These are phyloP conservation scores for Metschnikowia colocasiae DNA, from an alignment of 805 yeast genomes.

Conservation along the genomic window DNA sequence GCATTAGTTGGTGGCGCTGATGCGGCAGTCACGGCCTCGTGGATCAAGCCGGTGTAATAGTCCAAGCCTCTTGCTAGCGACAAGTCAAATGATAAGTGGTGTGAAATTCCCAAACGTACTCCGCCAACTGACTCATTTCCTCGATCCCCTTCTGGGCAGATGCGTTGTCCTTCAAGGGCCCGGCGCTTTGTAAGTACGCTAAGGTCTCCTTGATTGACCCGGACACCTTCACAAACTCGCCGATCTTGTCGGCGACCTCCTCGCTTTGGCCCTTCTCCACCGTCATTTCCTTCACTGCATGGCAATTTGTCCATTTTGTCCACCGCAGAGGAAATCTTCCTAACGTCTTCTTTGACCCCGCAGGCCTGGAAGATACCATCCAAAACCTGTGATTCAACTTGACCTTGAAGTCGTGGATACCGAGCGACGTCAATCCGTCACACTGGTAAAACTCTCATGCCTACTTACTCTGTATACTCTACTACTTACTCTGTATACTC, in stretches of 20 bases:
- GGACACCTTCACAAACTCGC: slow-evolving; percentile 77
- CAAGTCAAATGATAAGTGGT: slow-evolving; percentile 77
- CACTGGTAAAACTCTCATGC: no score
- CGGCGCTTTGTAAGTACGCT: slow-evolving; percentile 52
- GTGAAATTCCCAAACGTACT: slow-evolving; percentile 71
- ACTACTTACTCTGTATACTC: no score
- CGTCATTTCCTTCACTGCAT: slow-evolving; percentile 88
- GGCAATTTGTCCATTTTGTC: slow-evolving; percentile 94
- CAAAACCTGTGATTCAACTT: slow-evolving; percentile 89
- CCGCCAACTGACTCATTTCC: slow-evolving; percentile 73
- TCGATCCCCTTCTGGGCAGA: slow-evolving; percentile 76
- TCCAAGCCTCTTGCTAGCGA: slow-evolving; percentile 97
- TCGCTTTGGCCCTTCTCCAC: slow-evolving; percentile 87
- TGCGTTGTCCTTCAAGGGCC: slow-evolving; percentile 56
- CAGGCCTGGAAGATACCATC: slow-evolving; percentile 95
- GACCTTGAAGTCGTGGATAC: slow-evolving; percentile 84
- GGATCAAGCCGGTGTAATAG: slow-evolving; percentile 94
- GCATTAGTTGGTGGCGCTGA: slow-evolving; percentile 94
- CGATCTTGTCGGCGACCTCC: slow-evolving; percentile 90
- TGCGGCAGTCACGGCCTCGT: slow-evolving; percentile 92
- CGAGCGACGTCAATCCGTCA: slow-evolving; percentile 80
- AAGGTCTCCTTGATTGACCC: slow-evolving; percentile 72
- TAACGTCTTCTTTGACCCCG: slow-evolving; percentile 90
- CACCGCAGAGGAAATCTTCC: slow-evolving; percentile 91
- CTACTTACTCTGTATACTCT: no score